phyloP scores from a whole-genome alignment of 805 yeast species.

The Hanseniaspora jakobsenii region DNA sequence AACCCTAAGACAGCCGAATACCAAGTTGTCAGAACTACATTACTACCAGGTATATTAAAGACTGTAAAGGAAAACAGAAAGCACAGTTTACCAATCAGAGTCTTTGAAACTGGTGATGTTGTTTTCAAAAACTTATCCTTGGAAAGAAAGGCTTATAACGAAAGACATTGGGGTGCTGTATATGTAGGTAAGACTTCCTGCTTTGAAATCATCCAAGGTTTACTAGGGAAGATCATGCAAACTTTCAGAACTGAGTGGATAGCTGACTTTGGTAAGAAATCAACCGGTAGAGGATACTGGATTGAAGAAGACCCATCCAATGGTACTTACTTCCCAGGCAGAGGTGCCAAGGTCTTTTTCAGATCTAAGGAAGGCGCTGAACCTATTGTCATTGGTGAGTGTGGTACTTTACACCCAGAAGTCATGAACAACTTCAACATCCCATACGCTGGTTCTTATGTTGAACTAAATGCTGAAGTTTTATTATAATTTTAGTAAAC shows the following conservation, averaged over 20 bases:
- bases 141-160: slow-evolving; percentile 85
- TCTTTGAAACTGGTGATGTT: slow-evolving; percentile 91
- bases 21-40: slow-evolving; percentile 92
- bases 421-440: slow-evolving; percentile 78
- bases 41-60: slow-evolving; percentile 87
- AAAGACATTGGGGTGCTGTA: slow-evolving; percentile 89
- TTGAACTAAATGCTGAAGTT: slow-evolving; percentile 80
- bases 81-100: slow-evolving; percentile 87
- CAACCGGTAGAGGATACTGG: slow-evolving; percentile 71
- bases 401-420: slow-evolving; percentile 94
- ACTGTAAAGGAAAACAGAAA: slow-evolving; percentile 93
- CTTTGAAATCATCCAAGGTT: slow-evolving; percentile 87
- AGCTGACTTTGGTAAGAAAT: slow-evolving; percentile 35
- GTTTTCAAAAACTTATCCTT: slow-evolving; percentile 66
- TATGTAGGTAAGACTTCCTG: slow-evolving; percentile 93
- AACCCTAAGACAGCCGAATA: slow-evolving; percentile 95
- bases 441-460: slow-evolving; percentile 84
- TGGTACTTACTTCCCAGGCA: slow-evolving; percentile 85
- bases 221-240: slow-evolving; percentile 89
- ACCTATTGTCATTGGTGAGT: slow-evolving; percentile 55
- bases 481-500: slow-evolving; percentile 42
- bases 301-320: slow-evolving; percentile 56
- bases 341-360: slow-evolving; percentile 82
- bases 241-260: slow-evolving; percentile 85
- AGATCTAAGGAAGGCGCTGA: slow-evolving; percentile 51